Conservation (phyloP, 2,329 filamentous ascomycete genomes). For the Colletotrichum kahawae region DNA sequence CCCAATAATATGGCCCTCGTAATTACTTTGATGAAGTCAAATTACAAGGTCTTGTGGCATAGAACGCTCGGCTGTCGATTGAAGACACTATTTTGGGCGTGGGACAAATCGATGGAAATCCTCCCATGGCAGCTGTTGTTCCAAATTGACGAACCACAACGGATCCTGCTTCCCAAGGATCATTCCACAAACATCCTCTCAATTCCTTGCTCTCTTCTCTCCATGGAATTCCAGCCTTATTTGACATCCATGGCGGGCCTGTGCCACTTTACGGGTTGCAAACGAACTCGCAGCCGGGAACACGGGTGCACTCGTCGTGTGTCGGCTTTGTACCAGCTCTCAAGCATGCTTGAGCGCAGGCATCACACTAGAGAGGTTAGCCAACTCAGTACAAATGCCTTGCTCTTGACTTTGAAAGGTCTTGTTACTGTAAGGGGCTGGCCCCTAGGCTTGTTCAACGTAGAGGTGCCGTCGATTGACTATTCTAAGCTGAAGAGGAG, state of each 20-base stretch:
- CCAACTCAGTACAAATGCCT: background rate
- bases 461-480: too few species aligned
- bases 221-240: background rate
- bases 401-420: background rate
- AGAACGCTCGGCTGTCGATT: rapidly evolving
- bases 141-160: background rate
- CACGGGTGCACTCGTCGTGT: background rate
- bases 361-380: background rate
- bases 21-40: background rate
- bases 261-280: background rate
- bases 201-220: background rate
- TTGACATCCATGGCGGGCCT: background rate
- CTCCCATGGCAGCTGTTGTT: background rate
- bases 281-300: background rate
- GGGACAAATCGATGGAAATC: background rate
- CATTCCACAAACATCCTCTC: background rate
- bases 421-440: too few species aligned
- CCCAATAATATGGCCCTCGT: background rate
- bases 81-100: background rate
- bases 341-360: background rate
- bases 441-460: too few species aligned
- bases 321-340: background rate
- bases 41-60: background rate
- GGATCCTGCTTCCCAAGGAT: background rate
- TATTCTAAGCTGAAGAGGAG: too few species aligned